phyloP scores from a whole-genome alignment of 345 rosid species.

The Sisymbrium altissimum region DNA sequence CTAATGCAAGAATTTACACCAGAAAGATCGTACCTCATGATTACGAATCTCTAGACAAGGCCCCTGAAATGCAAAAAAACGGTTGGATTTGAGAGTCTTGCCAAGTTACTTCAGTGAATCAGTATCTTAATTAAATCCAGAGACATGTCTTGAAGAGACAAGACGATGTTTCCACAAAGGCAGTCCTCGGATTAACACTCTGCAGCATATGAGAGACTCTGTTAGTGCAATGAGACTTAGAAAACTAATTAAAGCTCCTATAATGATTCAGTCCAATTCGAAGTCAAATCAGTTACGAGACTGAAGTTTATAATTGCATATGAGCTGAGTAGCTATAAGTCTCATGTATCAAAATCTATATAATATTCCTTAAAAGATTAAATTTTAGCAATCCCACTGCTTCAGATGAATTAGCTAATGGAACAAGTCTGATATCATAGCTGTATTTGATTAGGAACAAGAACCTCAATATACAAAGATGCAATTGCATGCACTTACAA shows the following conservation, averaged over 20 bases:
- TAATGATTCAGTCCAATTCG: too few relatives aligned
- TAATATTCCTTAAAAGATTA: neutral
- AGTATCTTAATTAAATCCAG: slow-evolving; percentile 48
- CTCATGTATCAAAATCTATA: neutral
- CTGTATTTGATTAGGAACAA: neutral
- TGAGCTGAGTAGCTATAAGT: too few relatives aligned
- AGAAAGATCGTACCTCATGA: slow-evolving; percentile 47
- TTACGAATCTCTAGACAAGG: slow-evolving; percentile 67
- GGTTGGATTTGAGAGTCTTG: slow-evolving; percentile 43
- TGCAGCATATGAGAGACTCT: neutral
- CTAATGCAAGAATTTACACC: slow-evolving; percentile 41
- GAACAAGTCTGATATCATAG: neutral
- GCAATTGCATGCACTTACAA: neutral
- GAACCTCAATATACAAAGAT: too few relatives aligned
- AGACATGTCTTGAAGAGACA: slow-evolving; percentile 58
- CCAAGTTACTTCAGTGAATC: slow-evolving; percentile 28
- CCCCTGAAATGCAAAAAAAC: slow-evolving; percentile 15
- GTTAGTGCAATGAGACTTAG: too few relatives aligned
- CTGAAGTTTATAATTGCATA: neutral
- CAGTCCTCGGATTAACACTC: neutral
- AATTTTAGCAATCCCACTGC: neutral
- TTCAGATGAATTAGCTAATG: neutral
- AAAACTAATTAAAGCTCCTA: too few relatives aligned
- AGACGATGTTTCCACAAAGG: slow-evolving; percentile 6
- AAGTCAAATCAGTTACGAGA: too few relatives aligned